phyloP scores from a whole-genome alignment of 768 basidiomycete species.

The Lanmaoa pseudosensibilis region DNA sequence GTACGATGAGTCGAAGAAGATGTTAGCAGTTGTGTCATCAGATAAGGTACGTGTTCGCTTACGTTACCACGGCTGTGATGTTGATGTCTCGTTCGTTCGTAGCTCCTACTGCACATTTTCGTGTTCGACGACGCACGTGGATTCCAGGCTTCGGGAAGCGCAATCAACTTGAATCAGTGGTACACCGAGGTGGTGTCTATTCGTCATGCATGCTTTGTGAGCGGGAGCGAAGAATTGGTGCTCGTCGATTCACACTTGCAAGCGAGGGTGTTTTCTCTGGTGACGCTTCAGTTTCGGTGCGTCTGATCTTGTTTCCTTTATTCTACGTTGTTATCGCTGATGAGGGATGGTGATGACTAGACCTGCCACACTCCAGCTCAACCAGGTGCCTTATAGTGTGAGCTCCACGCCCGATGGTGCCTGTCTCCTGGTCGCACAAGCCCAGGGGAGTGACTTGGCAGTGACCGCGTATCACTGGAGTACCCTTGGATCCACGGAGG shows the following conservation, averaged over 20 bases:
- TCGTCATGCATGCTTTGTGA: constrained; percentile 42
- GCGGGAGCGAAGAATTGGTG: constrained; percentile 52
- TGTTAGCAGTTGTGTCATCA: constrained; percentile 45
- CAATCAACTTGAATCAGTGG: constrained; percentile 45
- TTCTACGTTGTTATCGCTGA: neutral
- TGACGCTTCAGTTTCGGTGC: constrained; percentile 55
- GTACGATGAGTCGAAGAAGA: constrained; percentile 52
- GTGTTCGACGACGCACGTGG: constrained; percentile 46
- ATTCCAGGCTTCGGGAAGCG: constrained; percentile 42
- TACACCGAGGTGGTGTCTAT: constrained; percentile 36
- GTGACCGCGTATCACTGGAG: constrained; percentile 53
- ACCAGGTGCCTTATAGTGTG: constrained; percentile 29
- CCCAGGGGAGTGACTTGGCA: constrained; percentile 5
- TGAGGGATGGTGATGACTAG: constrained; percentile 24
- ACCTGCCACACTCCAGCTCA: constrained; percentile 45
- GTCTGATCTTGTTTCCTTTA: neutral
- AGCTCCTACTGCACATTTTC: constrained; percentile 46
- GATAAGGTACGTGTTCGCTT: constrained; percentile 35
- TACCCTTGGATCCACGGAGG: constrained; percentile 53
- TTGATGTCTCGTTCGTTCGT: neutral
- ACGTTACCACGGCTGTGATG: accelerated
- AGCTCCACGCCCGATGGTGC: constrained; percentile 56
- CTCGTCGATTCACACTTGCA: constrained; percentile 45
- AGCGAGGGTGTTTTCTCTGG: constrained; percentile 53
- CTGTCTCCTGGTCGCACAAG: constrained; percentile 43